Base-by-base conservation (phyloP, 768 basidiomycete genomes). In the Mycena indigotica region DNA sequence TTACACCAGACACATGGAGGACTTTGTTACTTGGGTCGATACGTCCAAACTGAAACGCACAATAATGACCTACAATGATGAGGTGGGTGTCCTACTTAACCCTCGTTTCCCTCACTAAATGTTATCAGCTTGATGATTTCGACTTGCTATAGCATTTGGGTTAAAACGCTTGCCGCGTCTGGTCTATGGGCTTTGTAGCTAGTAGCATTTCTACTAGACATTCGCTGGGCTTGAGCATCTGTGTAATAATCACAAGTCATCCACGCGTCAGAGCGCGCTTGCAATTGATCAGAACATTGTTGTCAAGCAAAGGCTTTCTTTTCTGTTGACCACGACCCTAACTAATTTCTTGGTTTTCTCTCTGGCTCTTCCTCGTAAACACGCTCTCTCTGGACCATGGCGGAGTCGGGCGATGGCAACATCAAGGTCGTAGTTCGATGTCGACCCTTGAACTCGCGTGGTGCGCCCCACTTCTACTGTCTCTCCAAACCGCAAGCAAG, bases 11-110 rank as follows among this genome's bases (percentile, higher is more conserved):
- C 91, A 94, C 64, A 95, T 97, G 95, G 95, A 98, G 69, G 97
- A 99, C 80, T 99, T 95, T 74, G 93, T 98, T 44, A 99, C 97
- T 30, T 99, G 97, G 97, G 95, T 98, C 21, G 95, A 98, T 69
- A 93, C 93, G 24, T 95, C 93, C 64, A 96, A 96, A 71, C 84
- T 98, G 69, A 98, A 96, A 85, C 82, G 96, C 53, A 95, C 93
- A 0, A 86, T 98, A 73, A 89, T 95, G 90, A 75, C 80, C 58
- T 99, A 99, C 81, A 99, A 99, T 70, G 95, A 97, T 75, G 89
- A 97, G 85, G 92, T 92, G 52, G 48, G 67, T 56, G 56, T 57
- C 32, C 39, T 15, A 35, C 50, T 5, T 46, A 17, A 8, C 58
- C 6, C 26, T 12, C 1, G 2, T 19, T 52, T 38, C 21, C 48